Percentiles rank a stretch among this genome's conserved stretches.
Evolutionary conservation across 306 rosid genomes (phyloP).

Genomic region (Trifolium fragiferum): DNA sequence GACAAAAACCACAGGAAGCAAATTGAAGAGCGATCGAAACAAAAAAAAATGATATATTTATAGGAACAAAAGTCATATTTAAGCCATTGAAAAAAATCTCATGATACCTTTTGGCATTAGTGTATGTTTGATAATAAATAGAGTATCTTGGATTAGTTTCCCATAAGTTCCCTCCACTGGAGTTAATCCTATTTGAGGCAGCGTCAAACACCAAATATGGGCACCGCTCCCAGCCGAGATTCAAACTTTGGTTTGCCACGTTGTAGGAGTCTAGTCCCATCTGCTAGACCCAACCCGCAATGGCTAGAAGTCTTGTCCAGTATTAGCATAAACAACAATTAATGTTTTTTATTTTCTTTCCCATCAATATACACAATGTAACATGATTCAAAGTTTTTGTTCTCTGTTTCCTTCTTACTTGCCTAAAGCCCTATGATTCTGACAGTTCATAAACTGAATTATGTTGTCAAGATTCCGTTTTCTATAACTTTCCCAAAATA

Average conservation of each 20-base stretch:
- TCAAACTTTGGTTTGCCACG: background rate
- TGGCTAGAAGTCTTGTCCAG: background rate
- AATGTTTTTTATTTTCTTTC: too few relatives aligned
- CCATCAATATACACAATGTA: too few relatives aligned
- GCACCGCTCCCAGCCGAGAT: background rate
- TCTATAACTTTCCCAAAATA: too few relatives aligned
- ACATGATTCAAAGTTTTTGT: too few relatives aligned
- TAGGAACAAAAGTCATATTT: background rate
- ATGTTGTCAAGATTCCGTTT: too few relatives aligned
- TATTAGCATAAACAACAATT: too few relatives aligned
- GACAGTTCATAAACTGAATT: too few relatives aligned
- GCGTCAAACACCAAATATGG: background rate
- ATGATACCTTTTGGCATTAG: background rate
- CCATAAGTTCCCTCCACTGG: background rate
- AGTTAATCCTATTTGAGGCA: background rate
- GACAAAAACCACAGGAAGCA: background rate
- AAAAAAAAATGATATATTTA: background rate
- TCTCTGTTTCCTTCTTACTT: too few relatives aligned
- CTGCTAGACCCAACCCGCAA: background rate
- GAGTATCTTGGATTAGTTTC: background rate
- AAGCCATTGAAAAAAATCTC: background rate
- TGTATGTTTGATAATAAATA: conserved; percentile 12
- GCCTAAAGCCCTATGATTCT: too few relatives aligned
- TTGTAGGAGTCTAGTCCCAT: background rate
- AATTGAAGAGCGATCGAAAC: background rate